Evolutionary conservation across 805 yeast genomes (phyloP), one percentile per base, ranked within the genome.

Genomic region (Teunomyces pallodes): DNA sequence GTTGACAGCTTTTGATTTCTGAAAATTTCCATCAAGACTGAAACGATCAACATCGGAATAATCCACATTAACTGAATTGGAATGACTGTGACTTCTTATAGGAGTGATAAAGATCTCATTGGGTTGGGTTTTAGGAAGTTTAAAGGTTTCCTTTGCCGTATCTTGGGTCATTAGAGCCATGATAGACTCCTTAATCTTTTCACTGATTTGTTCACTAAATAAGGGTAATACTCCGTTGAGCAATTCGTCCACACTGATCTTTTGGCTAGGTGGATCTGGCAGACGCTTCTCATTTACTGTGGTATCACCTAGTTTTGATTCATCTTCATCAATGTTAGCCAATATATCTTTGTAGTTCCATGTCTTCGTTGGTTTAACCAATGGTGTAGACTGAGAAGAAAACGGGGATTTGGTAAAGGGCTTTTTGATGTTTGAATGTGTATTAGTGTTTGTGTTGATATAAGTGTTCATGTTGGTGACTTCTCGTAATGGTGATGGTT

Each of bases 311-410:
- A 50, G 43, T 42, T 45, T 43, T 7, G 54, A 48, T 7, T 38
- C 41, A 26, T 38, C 30, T 14, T 48, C 54, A 29, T 53, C 51
- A 28, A 36, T 48, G 14, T 48, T 45, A 8, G 45, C 43, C 31
- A 48, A 32, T 9, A 38, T 20, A 26, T 38, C 41, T 16, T 38
- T 38, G 26, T 40, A 20, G 20, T 39, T 35, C 54, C 51, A 47
- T n/a, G 43, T 47, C 29, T 38, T 29, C 26, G 7, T 36, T 17
- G 39, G 39, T 20, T 28, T 31, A 13, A 39, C 43, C 29, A 60
- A 46, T 1, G 67, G 67, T 0, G 67, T 63, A 2, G 66, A 62
- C 43, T 63, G 66, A 2, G 65, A 60, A 29, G 64, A 58, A 20
- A 59, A 50, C 46, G 51, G 36, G 9, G 54, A 28, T 27, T 26